Percentiles rank a stretch among this genome's conserved stretches.
Conservation (phyloP, 2,329 filamentous ascomycete species). For the Ophiocordyceps robertsii region DNA sequence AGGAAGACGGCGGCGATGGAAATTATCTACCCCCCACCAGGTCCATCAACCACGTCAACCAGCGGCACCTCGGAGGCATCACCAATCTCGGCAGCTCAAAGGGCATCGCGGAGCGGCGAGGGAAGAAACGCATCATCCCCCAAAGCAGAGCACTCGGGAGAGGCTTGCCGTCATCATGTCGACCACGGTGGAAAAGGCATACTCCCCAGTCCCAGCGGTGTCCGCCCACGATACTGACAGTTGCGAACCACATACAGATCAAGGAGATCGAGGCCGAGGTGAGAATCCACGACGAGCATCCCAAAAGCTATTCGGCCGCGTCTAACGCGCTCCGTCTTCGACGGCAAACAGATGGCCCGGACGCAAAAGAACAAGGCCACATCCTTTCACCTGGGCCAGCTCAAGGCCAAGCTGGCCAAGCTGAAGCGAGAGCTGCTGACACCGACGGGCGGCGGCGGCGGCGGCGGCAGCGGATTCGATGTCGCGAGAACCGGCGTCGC, state of each 20-base stretch:
- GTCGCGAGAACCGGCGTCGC: slow-evolving; percentile 95
- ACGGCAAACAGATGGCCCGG: slow-evolving; percentile 60
- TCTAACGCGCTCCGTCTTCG: not conserved
- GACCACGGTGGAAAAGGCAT: slow-evolving; percentile 92
- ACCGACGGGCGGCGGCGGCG: slow-evolving; percentile 70
- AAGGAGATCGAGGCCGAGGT: slow-evolving; percentile 94
- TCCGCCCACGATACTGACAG: not conserved
- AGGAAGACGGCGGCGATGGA: slow-evolving; percentile 12
- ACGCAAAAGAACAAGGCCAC: slow-evolving; percentile 98
- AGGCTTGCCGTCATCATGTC: slow-evolving; percentile 56
- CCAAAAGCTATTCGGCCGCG: not conserved
- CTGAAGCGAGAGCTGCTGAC: slow-evolving; percentile 92
- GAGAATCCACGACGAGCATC: slow-evolving; percentile 21
- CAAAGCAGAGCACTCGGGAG: not conserved
- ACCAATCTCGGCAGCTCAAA: slow-evolving; percentile 1
- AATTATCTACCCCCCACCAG: slow-evolving; percentile 27
- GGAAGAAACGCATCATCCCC: not conserved
- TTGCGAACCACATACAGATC: slow-evolving; percentile 44
- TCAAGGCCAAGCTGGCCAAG: slow-evolving; percentile 97
- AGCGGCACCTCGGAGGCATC: not conserved
- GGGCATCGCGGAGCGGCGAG: not conserved
- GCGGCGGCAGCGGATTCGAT: slow-evolving; percentile 87
- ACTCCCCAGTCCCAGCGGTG: not conserved
- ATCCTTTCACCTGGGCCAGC: slow-evolving; percentile 83
- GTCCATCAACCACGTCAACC: slow-evolving; percentile 2